Percentiles rank a stretch among this genome's conserved stretches.
Evolutionary conservation across 2,329 filamentous ascomycete genomes (phyloP).

Genomic region (Diplodia scrobiculata): DNA sequence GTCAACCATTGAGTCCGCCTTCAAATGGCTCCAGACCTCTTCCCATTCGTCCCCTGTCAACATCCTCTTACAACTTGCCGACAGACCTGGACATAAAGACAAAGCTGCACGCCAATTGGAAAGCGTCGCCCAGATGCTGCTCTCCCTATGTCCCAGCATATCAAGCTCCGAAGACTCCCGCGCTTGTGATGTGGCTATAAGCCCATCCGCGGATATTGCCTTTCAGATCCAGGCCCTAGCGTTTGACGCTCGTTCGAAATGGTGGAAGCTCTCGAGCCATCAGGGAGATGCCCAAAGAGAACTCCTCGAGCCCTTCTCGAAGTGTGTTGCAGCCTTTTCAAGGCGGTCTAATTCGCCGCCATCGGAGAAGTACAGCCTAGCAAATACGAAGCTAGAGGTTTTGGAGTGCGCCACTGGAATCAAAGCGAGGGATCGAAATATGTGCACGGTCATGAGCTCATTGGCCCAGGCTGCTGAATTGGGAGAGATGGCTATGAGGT

Average conservation of each 20-base stretch:
- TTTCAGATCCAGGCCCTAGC: conserved; percentile 67
- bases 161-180: conserved; percentile 63
- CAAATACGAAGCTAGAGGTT: conserved; percentile 12
- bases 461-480: conserved; percentile 43
- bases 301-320: conserved; percentile 64
- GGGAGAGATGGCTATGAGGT: conserved; percentile 41
- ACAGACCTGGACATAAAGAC: conserved; percentile 50
- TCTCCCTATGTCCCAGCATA: conserved; percentile 69
- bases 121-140: conserved; percentile 63
- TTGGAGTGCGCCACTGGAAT: background rate
- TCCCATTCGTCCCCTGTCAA: conserved; percentile 61
- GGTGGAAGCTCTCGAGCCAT: conserved; percentile 67
- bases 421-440: conserved; percentile 23
- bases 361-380: conserved; percentile 47
- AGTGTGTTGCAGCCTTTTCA: conserved; percentile 63
- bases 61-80: conserved; percentile 56
- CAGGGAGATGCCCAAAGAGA: conserved; percentile 64
- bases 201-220: conserved; percentile 59
- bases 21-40: conserved; percentile 59
- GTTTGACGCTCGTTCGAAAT: conserved; percentile 62
- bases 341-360: conserved; percentile 52
- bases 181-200: conserved; percentile 58
- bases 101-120: conserved; percentile 70
- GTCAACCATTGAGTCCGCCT: conserved; percentile 58
- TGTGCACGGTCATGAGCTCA: conserved; percentile 36